Base-by-base conservation (phyloP, 2,329 filamentous ascomycete species). In the Thyridium curvatum region DNA sequence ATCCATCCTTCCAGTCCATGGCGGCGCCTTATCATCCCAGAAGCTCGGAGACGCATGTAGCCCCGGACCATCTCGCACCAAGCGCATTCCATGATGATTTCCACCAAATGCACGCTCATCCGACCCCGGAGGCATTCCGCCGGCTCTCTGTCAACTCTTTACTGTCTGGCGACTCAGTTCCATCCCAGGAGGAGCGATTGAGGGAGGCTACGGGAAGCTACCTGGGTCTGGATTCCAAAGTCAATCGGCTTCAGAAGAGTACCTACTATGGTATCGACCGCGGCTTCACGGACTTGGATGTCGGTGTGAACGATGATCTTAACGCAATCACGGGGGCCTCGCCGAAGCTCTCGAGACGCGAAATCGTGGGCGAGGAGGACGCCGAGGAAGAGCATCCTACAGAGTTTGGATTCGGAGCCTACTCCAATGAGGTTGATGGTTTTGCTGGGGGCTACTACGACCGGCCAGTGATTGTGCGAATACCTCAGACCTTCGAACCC, bases 231-330 rank as follows among this genome's bases (percentile, higher is more conserved):
- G 35, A 37, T 17, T 18, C 35, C 10, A 10, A 26, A 10, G 21
- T 26, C 21, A 26, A 26, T 26, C 21, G 21, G 6, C 21, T 26
- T 26, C 21, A 26, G 21, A 6, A 26, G 10, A 59, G 61, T 29
- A 71, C 61, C 7, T 75, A 70, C 32, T 88, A 85, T 54, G 86
- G 86, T 6, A 74, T 84, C 43, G 86, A 91, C 52, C 69, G 77
- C 40, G 86, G 86, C 1, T 68, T 79, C 43, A 72, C 72, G 9
- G 86, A 91, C 59, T 62, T 77, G 15, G 86, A 91, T 50, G 63
- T 85, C 2, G 77, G 78, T 18, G 75, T 72, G 37, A 90, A 90
- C 49, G 77, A 88, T 51, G 86, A 91, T 48, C 61, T 65, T 21
- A 74, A 74, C 36, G 84, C 84, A 13, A 80, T 90, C 30, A 71